A percentile compares a stretch with the other conserved stretches of the same genome.
These are phyloP conservation scores for Cercis canadensis DNA, from an alignment of 306 rosid species.

Conservation along the genomic window DNA sequence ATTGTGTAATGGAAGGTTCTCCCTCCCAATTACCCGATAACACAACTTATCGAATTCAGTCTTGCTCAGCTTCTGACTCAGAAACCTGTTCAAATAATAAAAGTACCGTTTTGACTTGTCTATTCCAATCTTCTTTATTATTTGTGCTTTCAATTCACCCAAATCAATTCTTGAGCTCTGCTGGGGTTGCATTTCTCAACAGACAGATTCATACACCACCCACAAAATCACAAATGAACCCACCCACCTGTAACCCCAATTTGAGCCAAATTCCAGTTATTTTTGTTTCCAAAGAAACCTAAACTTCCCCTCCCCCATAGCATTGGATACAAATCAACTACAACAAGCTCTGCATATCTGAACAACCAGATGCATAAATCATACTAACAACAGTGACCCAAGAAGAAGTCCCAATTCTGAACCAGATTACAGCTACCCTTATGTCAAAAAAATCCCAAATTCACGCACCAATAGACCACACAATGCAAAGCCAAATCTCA, in stretches of 20 bases:
- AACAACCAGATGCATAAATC: conserved; percentile 38
- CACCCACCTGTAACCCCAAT: conserved; percentile 54
- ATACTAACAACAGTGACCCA: conserved; percentile 46
- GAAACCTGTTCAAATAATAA: conserved; percentile 69
- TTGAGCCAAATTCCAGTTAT: conserved; percentile 50
- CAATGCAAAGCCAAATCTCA: conserved; percentile 80
- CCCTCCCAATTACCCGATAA: conserved; percentile 76
- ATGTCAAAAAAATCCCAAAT: conserved; percentile 48
- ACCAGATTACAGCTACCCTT: conserved; percentile 38
- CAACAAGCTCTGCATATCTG: conserved; percentile 34
- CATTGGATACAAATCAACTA: conserved; percentile 48
- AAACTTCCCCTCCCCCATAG: conserved; percentile 59
- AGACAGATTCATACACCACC: conserved; percentile 73
- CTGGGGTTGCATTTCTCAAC: conserved; percentile 95
- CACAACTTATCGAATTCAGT: conserved; percentile 79
- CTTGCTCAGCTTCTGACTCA: conserved; percentile 91
- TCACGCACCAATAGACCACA: conserved; percentile 45
- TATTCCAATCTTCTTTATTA: conserved; percentile 82
- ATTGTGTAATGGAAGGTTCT: conserved; percentile 86
- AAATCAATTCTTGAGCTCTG: conserved; percentile 90
- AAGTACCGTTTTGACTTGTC: conserved; percentile 81
- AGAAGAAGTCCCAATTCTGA: conserved; percentile 47
- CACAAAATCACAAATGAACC: conserved; percentile 53
- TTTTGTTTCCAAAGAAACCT: conserved; percentile 59
- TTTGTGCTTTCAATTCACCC: conserved; percentile 80